phyloP scores from a whole-genome alignment of 2,329 filamentous ascomycete genomes.

The Pseudogymnoascus sp. region DNA sequence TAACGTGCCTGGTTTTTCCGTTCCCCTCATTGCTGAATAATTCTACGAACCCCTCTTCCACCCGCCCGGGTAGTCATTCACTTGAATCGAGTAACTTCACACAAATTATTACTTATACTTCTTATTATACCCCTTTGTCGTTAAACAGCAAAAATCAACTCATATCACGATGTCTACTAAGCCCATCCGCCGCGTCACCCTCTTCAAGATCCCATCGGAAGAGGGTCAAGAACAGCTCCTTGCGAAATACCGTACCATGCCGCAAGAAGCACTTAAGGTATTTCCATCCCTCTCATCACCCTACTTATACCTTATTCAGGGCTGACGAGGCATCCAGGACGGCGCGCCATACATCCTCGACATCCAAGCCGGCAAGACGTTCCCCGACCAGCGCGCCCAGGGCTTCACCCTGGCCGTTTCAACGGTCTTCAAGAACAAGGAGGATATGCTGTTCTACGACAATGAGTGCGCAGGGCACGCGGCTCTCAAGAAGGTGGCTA shows the following conservation, averaged over 20 bases:
- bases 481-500: constrained; percentile 32
- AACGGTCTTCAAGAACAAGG: constrained; percentile 43
- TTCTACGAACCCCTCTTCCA: neutral
- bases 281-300: neutral
- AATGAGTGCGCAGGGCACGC: constrained; percentile 44
- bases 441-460: constrained; percentile 52
- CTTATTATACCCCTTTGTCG: neutral
- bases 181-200: constrained; percentile 39
- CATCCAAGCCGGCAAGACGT: constrained; percentile 37
- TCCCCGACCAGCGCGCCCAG: constrained; percentile 41
- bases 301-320: neutral
- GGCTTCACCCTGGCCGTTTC: constrained; percentile 45
- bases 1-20: neutral
- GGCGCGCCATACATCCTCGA: constrained; percentile 48
- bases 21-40: neutral
- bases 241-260: constrained; percentile 27
- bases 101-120: neutral
- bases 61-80: neutral
- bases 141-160: neutral
- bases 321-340: constrained; percentile 31
- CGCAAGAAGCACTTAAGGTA: constrained; percentile 36
- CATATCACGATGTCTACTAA: constrained; percentile 19
- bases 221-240: constrained; percentile 35
- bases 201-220: constrained; percentile 43
- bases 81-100: neutral